Evolutionary conservation across 2,329 filamentous ascomycete genomes (phyloP), one percentile per base, ranked within the genome.

Genomic region (Penicillium expansum): DNA sequence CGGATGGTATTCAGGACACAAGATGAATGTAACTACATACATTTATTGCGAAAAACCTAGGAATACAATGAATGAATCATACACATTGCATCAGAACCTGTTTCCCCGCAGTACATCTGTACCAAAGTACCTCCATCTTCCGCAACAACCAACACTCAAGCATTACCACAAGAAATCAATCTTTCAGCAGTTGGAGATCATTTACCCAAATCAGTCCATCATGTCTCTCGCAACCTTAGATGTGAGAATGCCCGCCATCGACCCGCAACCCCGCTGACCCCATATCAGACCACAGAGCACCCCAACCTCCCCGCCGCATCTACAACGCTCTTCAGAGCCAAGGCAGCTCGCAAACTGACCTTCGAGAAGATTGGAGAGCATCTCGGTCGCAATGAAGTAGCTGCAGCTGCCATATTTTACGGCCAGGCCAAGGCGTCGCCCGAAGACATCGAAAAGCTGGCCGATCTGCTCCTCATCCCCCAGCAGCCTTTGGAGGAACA

Each of bases 381-480:
- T 30, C 82, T 96, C 54, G 86, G 86, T 61, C 89, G 92, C 62
- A 86, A 88, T 69, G 90, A 96, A 76, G 90, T 96, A 41, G 90
- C 91, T 39, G 85, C 89, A 4, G 92, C 92, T 2, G 92, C 92
- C 2, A 79, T 96, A 61, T 97, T 97, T 82, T 96, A 96, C 73
- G 92, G 92, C 30, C 91, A 94, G 73, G 86, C 89, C 6, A 85
- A 85, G 66, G 89, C 91, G 1, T 88, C 86, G 0, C 69, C 83
- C 0, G 87, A 90, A 60, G 91, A 94, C 65, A 81, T 85, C 63
- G 74, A 82, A 56, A 87, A 85, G 57, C 84, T 96, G 1, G 83
- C 89, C 1, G 68, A 80, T 39, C 72, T 91, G 24, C 82, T 95
- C 9, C 82, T 79, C 0, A 80, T 93, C 33, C 78, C 84, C 5